Evolutionary conservation across 371 early-diverging fungal genomes (phyloP), one percentile per base, ranked within the genome.

Genomic region (Batrachochytrium dendrobatidis): DNA sequence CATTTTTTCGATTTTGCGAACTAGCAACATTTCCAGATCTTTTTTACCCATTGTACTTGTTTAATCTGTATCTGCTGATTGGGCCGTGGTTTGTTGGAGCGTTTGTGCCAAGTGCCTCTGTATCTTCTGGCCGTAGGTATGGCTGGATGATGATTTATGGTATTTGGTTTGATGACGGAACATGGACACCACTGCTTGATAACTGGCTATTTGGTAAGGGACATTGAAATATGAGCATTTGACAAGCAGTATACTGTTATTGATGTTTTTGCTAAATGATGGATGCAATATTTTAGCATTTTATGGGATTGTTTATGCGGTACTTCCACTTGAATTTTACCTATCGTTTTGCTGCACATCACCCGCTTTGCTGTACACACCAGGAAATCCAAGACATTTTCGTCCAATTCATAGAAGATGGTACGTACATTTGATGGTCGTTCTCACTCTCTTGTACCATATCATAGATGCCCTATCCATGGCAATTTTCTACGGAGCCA

Each of bases 161-260:
- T 1, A 70, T 88, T 20, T 79, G 35, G 64, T 80, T 59, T 44
- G 56, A 67, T 8, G 75, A 69, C n/a, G 70, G 77, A 1, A 82
- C 79, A n/a, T 92, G 90, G 90, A 69, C 84, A 0, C 91, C 92
- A 0, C 69, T 88, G 55, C 74, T 83, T 25, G 92, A 92, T 63
- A 89, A 91, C 1, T 92, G 88, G 88, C 71, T 85, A 56, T 79
- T 55, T 50, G 67, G 69, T 62, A 52, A 17, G 53, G n/a, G n/a
- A n/a, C n/a, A n/a, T n/a, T n/a, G n/a, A n/a, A n/a, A n/a, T n/a
- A n/a, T n/a, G n/a, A n/a, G n/a, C n/a, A n/a, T n/a, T n/a, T n/a
- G n/a, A n/a, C n/a, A n/a, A n/a, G n/a, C n/a, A n/a, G n/a, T n/a
- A 22, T 12, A 3, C 34, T n/a, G 18, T 57, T 31, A 22, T 17